A percentile compares a stretch with the other conserved stretches of the same genome.
Evolutionary conservation across 495 filamentous ascomycete species (phyloP).

Genomic region (Cercophora scortea): DNA sequence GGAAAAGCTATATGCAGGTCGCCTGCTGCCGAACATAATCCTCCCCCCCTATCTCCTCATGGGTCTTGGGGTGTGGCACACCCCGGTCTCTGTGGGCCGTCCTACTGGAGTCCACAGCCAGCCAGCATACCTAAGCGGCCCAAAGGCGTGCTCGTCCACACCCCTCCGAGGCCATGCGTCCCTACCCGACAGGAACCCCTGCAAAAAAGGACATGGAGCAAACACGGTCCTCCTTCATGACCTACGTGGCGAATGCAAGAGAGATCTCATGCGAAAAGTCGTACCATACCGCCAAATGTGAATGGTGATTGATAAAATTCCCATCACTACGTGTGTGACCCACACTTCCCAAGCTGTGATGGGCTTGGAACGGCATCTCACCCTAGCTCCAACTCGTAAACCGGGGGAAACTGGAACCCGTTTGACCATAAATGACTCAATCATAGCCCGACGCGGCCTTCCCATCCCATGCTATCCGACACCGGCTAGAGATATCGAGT

Average conservation of each 20-base stretch:
- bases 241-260: neutral
- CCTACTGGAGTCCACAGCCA: no score
- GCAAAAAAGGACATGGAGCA: neutral
- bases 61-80: no score
- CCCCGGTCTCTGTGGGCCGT: neutral
- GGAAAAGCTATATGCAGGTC: neutral
- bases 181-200: slow-evolving; percentile 1
- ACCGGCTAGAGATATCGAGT: no score
- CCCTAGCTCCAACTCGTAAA: no score
- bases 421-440: no score
- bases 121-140: neutral
- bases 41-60: neutral
- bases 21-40: neutral
- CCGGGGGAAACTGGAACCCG: no score
- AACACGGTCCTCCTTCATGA: neutral
- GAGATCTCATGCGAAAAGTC: neutral
- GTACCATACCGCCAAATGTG: neutral
- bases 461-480: no score
- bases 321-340: no score
- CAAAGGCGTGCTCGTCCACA: neutral
- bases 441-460: no score
- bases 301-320: no score
- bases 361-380: no score
- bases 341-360: no score
- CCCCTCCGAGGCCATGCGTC: neutral